Percentiles rank a stretch among this genome's conserved stretches.
Conservation (phyloP, 1,284 basidiomycete genomes). For the Malassezia equina region DNA sequence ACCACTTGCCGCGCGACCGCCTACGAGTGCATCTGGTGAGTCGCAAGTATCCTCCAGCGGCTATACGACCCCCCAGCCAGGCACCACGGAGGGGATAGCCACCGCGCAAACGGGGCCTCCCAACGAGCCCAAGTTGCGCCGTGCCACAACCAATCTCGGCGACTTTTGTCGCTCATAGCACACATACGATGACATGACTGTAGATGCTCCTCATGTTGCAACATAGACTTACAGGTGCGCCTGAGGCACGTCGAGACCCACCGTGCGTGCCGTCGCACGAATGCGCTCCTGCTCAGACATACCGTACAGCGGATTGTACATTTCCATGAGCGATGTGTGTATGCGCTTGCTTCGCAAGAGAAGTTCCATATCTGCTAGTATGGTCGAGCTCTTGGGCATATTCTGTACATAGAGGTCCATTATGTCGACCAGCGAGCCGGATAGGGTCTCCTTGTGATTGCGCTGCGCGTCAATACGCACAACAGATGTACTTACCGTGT, state of each 20-base stretch:
- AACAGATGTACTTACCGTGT: conserved; percentile 7
- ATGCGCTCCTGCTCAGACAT: conserved; percentile 68
- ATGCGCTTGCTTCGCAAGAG: conserved; percentile 15
- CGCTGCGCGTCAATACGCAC: neutral
- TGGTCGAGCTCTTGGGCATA: neutral
- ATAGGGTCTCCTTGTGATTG: conserved; percentile 2
- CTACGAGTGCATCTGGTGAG: neutral
- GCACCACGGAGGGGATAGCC: neutral
- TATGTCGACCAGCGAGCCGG: neutral
- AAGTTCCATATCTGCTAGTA: conserved; percentile 9
- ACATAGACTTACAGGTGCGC: neutral
- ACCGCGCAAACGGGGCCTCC: no score
- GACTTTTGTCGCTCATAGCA: neutral
- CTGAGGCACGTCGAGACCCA: conserved; percentile 56
- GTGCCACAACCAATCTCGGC: neutral
- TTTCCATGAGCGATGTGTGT: conserved; percentile 18
- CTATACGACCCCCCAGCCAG: neutral
- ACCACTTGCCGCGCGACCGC: neutral
- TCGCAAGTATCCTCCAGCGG: neutral
- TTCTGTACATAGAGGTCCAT: neutral
- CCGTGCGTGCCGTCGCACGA: conserved; percentile 69
- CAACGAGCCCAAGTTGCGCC: neutral
- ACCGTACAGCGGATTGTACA: conserved; percentile 75
- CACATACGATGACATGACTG: neutral
- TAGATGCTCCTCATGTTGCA: neutral